Conservation (phyloP, 192 early-diverging fungal genomes). For the Polychytrium aggregatum region DNA sequence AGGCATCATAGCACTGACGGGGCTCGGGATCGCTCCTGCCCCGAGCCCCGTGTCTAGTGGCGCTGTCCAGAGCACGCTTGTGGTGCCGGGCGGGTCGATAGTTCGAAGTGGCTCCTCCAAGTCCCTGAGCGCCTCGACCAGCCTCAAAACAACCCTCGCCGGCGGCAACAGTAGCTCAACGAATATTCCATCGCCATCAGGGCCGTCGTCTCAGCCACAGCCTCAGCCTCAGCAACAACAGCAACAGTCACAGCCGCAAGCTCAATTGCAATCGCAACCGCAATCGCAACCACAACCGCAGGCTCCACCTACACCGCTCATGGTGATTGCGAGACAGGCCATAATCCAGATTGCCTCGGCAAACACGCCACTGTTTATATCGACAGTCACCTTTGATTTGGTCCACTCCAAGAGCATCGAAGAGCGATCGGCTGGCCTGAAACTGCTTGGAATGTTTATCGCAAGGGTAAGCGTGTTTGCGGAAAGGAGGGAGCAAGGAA, state of each 20-base stretch:
- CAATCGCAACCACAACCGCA: neutral
- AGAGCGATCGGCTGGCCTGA: constrained; percentile 49
- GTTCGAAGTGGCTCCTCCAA: no score
- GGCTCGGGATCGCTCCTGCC: constrained; percentile 12
- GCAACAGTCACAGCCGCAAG: no score
- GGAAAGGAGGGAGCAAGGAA: neutral
- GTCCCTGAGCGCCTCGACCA: no score
- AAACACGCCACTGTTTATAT: constrained; percentile 57
- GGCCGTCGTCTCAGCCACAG: neutral
- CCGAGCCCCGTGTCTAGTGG: neutral
- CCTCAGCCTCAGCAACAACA: neutral
- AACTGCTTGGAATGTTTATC: constrained; percentile 62
- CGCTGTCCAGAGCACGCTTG: no score
- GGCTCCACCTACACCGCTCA: constrained; percentile 15
- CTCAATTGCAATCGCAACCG: neutral
- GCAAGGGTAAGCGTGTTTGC: constrained; percentile 39
- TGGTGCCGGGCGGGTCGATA: no score
- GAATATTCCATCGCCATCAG: neutral
- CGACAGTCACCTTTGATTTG: constrained; percentile 64
- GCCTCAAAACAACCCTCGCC: no score
- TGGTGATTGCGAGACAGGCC: constrained; percentile 51
- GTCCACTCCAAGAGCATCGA: constrained; percentile 47
- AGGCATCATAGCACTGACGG: constrained; percentile 45
- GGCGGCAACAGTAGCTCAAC: no score
- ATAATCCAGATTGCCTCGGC: constrained; percentile 57